Evolutionary conservation across 495 filamentous ascomycete genomes (phyloP).

Genomic region (Talaromyces nanjingensis): DNA sequence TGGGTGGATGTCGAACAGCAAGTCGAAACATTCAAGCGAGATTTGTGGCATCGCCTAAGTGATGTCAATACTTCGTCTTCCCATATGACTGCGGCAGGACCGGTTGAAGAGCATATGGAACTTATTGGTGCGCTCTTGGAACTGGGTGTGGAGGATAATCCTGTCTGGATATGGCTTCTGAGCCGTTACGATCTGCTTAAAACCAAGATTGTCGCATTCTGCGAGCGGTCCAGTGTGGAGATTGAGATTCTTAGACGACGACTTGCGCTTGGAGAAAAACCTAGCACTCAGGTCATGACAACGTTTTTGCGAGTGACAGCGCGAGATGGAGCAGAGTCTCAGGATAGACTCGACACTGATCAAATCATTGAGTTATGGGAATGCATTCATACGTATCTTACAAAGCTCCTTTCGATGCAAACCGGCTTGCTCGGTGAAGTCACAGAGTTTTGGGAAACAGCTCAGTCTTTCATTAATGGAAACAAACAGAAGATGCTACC

Average conservation of each 20-base stretch:
- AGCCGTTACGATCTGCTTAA: constrained; percentile 85
- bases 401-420: constrained; percentile 57
- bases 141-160: constrained; percentile 89
- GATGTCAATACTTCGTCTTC: constrained; percentile 44
- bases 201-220: constrained; percentile 67
- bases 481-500: constrained; percentile 76
- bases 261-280: constrained; percentile 64
- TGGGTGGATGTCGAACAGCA: constrained; percentile 86
- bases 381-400: constrained; percentile 64
- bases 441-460: constrained; percentile 87
- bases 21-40: constrained; percentile 77
- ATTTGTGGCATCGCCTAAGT: constrained; percentile 74
- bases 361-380: constrained; percentile 89
- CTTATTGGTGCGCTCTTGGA: constrained; percentile 82
- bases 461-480: constrained; percentile 83
- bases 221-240: constrained; percentile 78
- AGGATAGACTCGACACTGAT: constrained; percentile 57
- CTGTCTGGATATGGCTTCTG: constrained; percentile 89
- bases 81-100: constrained; percentile 30
- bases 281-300: constrained; percentile 59
- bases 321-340: constrained; percentile 48
- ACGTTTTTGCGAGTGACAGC: constrained; percentile 65
- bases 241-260: constrained; percentile 84
- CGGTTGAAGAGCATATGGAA: constrained; percentile 79
- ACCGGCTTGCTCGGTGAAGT: constrained; percentile 83